These are phyloP conservation scores for Chrysanthemum lavandulifolium DNA, from an alignment of 129 eudicot species.

Conservation along the genomic window DNA sequence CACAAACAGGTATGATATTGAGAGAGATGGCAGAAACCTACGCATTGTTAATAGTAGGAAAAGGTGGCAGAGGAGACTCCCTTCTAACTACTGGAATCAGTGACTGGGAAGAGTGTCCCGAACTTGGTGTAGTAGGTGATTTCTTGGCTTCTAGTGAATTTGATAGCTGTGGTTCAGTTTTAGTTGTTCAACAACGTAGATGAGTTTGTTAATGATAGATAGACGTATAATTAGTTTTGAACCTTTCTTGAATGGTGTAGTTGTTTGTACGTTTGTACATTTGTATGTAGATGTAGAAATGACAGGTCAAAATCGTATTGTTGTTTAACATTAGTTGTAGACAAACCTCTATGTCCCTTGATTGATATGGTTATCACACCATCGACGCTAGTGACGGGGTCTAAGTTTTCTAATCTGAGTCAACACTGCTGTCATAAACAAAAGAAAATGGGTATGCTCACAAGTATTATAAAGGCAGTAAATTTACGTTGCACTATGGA, in stretches of 20 bases:
- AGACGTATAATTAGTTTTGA: conserved; percentile 2
- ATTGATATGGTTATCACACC: neutral
- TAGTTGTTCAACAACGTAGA: conserved; percentile 74
- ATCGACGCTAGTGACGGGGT: neutral
- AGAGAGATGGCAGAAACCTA: conserved; percentile 78
- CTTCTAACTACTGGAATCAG: conserved; percentile 79
- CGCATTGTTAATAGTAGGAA: conserved; percentile 81
- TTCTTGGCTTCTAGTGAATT: conserved; percentile 89
- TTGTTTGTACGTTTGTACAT: conserved; percentile 24
- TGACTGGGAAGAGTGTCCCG: conserved; percentile 98
- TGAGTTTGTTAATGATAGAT: conserved; percentile 24
- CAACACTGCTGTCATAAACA: too few species aligned
- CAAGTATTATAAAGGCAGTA: too few species aligned
- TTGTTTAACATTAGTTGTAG: neutral
- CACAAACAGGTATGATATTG: conserved; percentile 63
- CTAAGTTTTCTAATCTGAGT: too few species aligned
- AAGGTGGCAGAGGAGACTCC: conserved; percentile 66
- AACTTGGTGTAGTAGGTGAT: conserved; percentile 92
- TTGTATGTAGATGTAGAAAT: conserved; percentile 17
- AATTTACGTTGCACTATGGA: too few species aligned
- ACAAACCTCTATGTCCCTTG: neutral
- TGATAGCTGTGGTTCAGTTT: conserved; percentile 70
- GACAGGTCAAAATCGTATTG: neutral
- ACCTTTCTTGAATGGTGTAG: conserved; percentile 6
- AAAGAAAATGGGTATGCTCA: too few species aligned